Evolutionary conservation across 1,284 basidiomycete species (phyloP), one percentile per base, ranked within the genome.

Genomic region (Lentinula novae-zelandiae): DNA sequence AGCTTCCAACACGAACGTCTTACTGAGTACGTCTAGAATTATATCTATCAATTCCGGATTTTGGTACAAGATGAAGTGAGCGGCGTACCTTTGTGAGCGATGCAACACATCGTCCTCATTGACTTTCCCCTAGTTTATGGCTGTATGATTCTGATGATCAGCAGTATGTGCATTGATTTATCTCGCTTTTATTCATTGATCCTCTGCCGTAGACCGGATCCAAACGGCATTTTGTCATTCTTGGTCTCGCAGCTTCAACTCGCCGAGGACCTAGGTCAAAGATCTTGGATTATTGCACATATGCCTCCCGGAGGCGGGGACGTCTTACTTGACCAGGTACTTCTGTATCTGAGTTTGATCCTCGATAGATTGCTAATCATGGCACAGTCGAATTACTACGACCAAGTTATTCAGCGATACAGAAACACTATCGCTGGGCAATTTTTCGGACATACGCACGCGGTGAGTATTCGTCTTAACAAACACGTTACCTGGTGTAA

Each of bases 21-120:
- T 17, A 46, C 17, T 46, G 17, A 46, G 20, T 27, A 20, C 13
- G 31, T n/a, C 44, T 53, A 60, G 80, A 17, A 77, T 86, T 42
- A 80, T 86, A 52, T 82, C 82, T 0, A 61, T 85, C 58, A 86
- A 86, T 61, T 82, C 81, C 5, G 76, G 81, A 17, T 85, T 81
- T 61, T 85, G 83, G 82, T 84, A 82, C 65, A 81, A 79, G 64
- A 72, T 73, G 63, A 82, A 82, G 81, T 78, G 65, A 61, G 72
- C 58, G n/a, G 22, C 9, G n/a, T 34, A 33, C 20, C n/a, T 33
- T 22, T 17, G 44, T 40, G 36, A 49, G 46, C 44, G 10, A 17
- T 27, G n/a, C 42, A n/a, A n/a, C 9, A n/a, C n/a, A 27, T 58
- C 31, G 56, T 52, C 2, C 46, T 38, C 60, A 46, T 58, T 22